phyloP scores from a whole-genome alignment of 2,329 filamentous ascomycete genomes.

The Pleoardoris graminearum region DNA sequence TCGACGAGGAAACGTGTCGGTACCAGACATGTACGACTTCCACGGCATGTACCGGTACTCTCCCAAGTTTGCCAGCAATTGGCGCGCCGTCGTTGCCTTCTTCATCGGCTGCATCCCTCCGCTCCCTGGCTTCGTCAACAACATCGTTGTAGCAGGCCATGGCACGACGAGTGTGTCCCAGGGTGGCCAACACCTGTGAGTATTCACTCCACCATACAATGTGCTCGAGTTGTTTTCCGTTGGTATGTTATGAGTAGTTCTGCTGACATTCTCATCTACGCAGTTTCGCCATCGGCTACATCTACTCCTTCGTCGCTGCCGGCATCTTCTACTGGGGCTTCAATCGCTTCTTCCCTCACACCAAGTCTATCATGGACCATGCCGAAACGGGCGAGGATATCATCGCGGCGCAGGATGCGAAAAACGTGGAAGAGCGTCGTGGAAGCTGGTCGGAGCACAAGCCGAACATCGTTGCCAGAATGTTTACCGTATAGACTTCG shows the following conservation, averaged over 20 bases:
- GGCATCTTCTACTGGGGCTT: conserved; percentile 42
- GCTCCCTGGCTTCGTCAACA: conserved; percentile 31
- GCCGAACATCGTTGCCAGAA: not conserved
- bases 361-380: conserved; percentile 84
- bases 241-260: too few relatives aligned
- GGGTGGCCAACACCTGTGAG: conserved; percentile 32
- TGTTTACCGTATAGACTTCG: conserved; percentile 3
- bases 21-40: conserved; percentile 30
- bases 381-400: conserved; percentile 67
- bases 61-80: conserved; percentile 25
- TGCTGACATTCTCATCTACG: too few relatives aligned
- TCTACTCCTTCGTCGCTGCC: conserved; percentile 42
- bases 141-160: conserved; percentile 14
- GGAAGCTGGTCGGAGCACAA: conserved; percentile 4
- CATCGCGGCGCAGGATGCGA: conserved; percentile 40
- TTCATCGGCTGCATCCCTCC: conserved; percentile 28
- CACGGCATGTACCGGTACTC: conserved; percentile 34
- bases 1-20: conserved; percentile 26
- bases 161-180: conserved; percentile 19
- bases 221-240: not conserved
- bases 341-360: conserved; percentile 54
- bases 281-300: conserved; percentile 42
- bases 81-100: conserved; percentile 29
- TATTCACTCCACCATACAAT: not conserved
- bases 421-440: conserved; percentile 14